Evolutionary conservation across 2,329 filamentous ascomycete genomes (phyloP), one percentile per base, ranked within the genome.

Genomic region (Bisporella sp.): DNA sequence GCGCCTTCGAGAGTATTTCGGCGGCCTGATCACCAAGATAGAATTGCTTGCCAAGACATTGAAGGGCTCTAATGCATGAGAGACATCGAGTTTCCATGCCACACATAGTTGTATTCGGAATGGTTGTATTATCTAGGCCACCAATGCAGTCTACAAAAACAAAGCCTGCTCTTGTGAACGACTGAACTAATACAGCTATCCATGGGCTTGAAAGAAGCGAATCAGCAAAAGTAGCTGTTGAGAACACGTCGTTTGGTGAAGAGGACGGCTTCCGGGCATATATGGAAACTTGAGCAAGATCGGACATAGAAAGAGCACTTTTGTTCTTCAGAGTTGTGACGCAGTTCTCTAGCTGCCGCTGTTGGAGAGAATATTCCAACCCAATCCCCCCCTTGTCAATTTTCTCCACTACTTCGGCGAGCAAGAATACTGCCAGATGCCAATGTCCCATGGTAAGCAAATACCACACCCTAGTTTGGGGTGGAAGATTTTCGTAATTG

Each of bases 181-280:
- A 72, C 30, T 75, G 68, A 41, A 79, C 73, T 31, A 81, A 63
- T 3, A 81, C 72, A 39, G 74, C 72, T 1, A 77, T 79, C 78
- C 78, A 82, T 2, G 79, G 79, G 55, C 82, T 78, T 1, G 77
- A 79, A 49, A 82, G 59, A n/a, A 82, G 67, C 1, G 78, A 73
- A 2, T 74, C 76, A 51, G 78, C 70, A 41, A 72, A 75, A 29
- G 79, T 68, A 1, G 76, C 76, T 50, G 74, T 73, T 58, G 80
- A 77, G 48, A 78, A 75, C 28, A 73, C 71, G 28, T 63, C 57
- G 32, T 71, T 61, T 35, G 66, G 59, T 5, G 64, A 59, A 47
- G 54, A 52, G 11, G 50, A 64, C 31, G 62, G 56, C 39, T 60
- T 56, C 6, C 56, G 52, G 4, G 66, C 68, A 41, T 71, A 72